These are phyloP conservation scores for Cercospora sp. DNA, from an alignment of 2,329 filamentous ascomycete genomes.

Conservation along the genomic window DNA sequence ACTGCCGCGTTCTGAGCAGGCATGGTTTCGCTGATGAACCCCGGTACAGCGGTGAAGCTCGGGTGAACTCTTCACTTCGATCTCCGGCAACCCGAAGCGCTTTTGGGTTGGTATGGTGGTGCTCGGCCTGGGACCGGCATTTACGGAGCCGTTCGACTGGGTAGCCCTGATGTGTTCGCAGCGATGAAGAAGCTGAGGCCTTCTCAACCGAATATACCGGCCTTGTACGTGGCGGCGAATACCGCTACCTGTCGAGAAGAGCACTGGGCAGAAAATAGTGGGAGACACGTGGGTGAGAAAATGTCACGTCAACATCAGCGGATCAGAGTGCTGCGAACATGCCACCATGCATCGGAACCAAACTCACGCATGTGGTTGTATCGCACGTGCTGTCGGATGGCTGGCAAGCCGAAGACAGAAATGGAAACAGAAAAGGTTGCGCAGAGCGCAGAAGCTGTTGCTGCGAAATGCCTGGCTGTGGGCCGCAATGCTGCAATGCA, in stretches of 20 bases:
- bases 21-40: not conserved
- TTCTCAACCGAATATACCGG: not conserved
- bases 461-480: not conserved
- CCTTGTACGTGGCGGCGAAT: not conserved
- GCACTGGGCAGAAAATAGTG: not conserved
- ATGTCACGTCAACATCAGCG: not conserved
- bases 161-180: not conserved
- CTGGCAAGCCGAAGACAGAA: not conserved
- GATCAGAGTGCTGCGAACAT: not conserved
- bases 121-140: not conserved
- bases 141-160: not conserved
- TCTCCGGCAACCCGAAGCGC: not conserved
- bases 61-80: not conserved
- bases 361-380: not conserved
- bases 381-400: slow-evolving; percentile 1
- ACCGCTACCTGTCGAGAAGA: not conserved
- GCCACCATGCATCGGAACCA: slow-evolving; percentile 1
- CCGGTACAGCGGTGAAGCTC: not conserved
- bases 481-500: not conserved
- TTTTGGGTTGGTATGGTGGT: not conserved
- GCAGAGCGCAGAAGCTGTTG: not conserved
- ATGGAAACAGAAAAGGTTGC: not conserved
- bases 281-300: not conserved
- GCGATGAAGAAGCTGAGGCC: not conserved
- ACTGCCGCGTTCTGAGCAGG: not conserved